phyloP scores from a whole-genome alignment of 257 asterid species.

The Nicotiana attenuata region DNA sequence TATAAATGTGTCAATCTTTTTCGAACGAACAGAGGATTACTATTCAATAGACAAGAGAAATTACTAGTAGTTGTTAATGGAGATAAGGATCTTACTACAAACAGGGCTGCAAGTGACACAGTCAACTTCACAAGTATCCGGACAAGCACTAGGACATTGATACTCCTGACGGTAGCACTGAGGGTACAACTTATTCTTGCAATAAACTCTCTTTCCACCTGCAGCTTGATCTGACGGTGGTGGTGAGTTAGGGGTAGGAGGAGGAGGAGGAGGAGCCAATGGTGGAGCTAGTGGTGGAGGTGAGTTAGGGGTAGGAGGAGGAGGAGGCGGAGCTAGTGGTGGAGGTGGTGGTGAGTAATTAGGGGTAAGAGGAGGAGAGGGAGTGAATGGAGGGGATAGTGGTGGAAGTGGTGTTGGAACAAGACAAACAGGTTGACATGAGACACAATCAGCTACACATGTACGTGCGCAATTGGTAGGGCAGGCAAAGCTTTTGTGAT shows the following conservation, averaged over 20 bases:
- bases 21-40: too few relatives aligned
- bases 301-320: background rate
- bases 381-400: background rate
- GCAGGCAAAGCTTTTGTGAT: conserved; percentile 22
- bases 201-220: conserved; percentile 39
- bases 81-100: conserved; percentile 43
- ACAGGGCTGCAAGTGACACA: conserved; percentile 65
- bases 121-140: conserved; percentile 46
- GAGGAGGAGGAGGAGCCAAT: background rate
- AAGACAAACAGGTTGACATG: conserved; percentile 15
- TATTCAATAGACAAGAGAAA: background rate
- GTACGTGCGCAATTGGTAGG: conserved; percentile 19
- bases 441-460: conserved; percentile 29
- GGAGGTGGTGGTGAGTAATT: background rate
- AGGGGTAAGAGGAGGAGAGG: background rate
- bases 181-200: conserved; percentile 37
- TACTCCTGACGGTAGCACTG: conserved; percentile 34
- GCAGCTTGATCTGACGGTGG: conserved; percentile 18
- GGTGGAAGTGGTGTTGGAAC: background rate
- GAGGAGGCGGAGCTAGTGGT: background rate
- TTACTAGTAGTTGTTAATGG: background rate
- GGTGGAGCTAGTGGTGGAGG: background rate
- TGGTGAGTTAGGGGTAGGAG: background rate
- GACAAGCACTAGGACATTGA: conserved; percentile 50
- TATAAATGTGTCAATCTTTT: too few relatives aligned